Conservation (phyloP, 108 stramenopile genomes). For the Fragilariopsis cylindrus region DNA sequence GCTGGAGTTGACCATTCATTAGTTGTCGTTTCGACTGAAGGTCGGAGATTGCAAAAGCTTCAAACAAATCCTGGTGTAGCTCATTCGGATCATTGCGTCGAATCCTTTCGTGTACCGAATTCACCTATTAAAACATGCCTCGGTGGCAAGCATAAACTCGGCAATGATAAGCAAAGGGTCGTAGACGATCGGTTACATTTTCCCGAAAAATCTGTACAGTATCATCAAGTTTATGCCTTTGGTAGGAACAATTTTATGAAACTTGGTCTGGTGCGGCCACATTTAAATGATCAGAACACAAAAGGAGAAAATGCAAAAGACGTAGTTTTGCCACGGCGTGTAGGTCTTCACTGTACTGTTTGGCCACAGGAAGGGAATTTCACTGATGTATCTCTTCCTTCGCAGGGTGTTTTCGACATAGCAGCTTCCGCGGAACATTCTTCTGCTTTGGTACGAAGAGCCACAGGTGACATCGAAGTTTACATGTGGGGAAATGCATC, state of each 20-base stretch:
- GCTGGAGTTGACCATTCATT: conserved; percentile 81
- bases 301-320: conserved; percentile 25
- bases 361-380: conserved; percentile 25
- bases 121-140: background rate
- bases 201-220: conserved; percentile 38
- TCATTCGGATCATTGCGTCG: conserved; percentile 28
- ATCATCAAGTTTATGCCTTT: conserved; percentile 87
- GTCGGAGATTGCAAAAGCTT: conserved; percentile 43
- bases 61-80: conserved; percentile 25
- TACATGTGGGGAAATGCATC: conserved; percentile 83
- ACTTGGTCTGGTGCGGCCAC: conserved; percentile 57
- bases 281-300: conserved; percentile 37
- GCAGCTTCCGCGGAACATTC: conserved; percentile 79
- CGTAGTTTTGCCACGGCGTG: conserved; percentile 70
- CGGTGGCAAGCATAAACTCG: background rate
- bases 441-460: conserved; percentile 71
- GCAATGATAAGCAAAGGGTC: conserved; percentile 4
- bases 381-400: conserved; percentile 26
- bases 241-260: conserved; percentile 77
- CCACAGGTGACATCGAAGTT: conserved; percentile 70
- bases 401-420: conserved; percentile 74
- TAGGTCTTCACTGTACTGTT: conserved; percentile 76
- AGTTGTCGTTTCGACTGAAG: conserved; percentile 74
- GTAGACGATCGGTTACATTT: conserved; percentile 12
- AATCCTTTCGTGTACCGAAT: background rate